Conservation (phyloP, 108 stramenopile genomes). For the Nitzschia sp. region DNA sequence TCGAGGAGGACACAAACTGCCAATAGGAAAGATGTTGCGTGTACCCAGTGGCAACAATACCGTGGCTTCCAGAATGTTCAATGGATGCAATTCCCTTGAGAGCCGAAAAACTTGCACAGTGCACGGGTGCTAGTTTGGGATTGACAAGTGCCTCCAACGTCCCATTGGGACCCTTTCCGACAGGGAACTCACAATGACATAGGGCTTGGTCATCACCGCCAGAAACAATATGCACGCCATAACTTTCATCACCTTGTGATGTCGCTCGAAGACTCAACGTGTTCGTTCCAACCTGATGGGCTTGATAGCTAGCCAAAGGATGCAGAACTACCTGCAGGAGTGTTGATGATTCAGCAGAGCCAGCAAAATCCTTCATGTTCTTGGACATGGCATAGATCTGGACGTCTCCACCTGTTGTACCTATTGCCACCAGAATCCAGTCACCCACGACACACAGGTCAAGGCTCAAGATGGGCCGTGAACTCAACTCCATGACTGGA, state of each 20-base stretch:
- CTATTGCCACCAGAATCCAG: constrained; percentile 48
- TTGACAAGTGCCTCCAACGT: background rate
- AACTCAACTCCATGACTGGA: constrained; percentile 17
- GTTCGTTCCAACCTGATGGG: constrained; percentile 70
- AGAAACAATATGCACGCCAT: constrained; percentile 17
- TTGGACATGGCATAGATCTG: constrained; percentile 49
- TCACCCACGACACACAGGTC: constrained; percentile 26
- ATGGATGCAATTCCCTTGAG: constrained; percentile 52
- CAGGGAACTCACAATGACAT: constrained; percentile 8
- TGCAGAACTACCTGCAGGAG: constrained; percentile 4
- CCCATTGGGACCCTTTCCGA: background rate
- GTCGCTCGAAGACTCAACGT: constrained; percentile 34
- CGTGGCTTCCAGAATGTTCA: constrained; percentile 5
- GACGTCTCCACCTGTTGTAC: constrained; percentile 67
- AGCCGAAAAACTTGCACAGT: constrained; percentile 61
- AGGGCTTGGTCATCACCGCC: constrained; percentile 80
- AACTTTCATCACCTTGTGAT: background rate
- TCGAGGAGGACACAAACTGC: constrained; percentile 10
- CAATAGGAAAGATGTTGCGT: constrained; percentile 54
- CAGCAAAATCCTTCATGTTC: background rate
- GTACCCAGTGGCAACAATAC: constrained; percentile 51
- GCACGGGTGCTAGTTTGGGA: background rate
- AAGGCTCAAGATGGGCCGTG: constrained; percentile 63
- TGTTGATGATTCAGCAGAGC: background rate
- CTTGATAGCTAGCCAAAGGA: constrained; percentile 27